These are phyloP conservation scores for Ophiocordyceps camponoti-floridani DNA, from an alignment of 2,329 filamentous ascomycete genomes.

Conservation along the genomic window DNA sequence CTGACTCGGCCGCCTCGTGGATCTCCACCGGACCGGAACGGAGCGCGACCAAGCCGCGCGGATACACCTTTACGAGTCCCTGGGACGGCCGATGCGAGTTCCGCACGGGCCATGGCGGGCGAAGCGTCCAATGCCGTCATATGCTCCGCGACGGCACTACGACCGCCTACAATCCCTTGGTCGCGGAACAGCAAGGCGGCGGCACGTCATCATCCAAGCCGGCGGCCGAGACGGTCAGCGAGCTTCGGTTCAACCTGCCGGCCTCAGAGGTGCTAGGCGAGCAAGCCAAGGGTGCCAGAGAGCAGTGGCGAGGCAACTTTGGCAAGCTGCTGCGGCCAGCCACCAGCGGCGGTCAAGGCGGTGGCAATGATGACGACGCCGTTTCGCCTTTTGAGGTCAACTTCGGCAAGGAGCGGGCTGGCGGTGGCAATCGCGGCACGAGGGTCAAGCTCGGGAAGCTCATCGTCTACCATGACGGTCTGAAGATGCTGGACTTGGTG, in stretches of 20 bases:
- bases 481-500: slow-evolving; percentile 89
- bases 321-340: slow-evolving; percentile 17
- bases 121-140: slow-evolving; percentile 58
- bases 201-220: slow-evolving; percentile 11
- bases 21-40: not conserved
- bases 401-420: slow-evolving; percentile 66
- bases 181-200: slow-evolving; percentile 14
- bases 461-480: slow-evolving; percentile 71
- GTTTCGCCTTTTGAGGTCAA: slow-evolving; percentile 44
- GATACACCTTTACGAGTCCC: slow-evolving; percentile 66
- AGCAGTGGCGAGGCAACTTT: slow-evolving; percentile 22
- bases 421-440: slow-evolving; percentile 71
- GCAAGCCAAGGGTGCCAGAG: slow-evolving; percentile 13
- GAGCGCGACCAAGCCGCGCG: slow-evolving; percentile 29
- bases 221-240: slow-evolving; percentile 42
- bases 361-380: slow-evolving; percentile 9
- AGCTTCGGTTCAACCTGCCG: slow-evolving; percentile 80
- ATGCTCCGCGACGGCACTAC: slow-evolving; percentile 29
- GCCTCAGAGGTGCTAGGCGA: slow-evolving; percentile 29
- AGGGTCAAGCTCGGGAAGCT: slow-evolving; percentile 87
- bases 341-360: slow-evolving; percentile 6
- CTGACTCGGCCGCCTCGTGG: slow-evolving; percentile 7
- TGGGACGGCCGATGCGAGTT: slow-evolving; percentile 86
- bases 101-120: slow-evolving; percentile 56
- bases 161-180: slow-evolving; percentile 24